Evolutionary conservation across 805 yeast species (phyloP).

Genomic region (Saccharomyces cerevisiae): DNA sequence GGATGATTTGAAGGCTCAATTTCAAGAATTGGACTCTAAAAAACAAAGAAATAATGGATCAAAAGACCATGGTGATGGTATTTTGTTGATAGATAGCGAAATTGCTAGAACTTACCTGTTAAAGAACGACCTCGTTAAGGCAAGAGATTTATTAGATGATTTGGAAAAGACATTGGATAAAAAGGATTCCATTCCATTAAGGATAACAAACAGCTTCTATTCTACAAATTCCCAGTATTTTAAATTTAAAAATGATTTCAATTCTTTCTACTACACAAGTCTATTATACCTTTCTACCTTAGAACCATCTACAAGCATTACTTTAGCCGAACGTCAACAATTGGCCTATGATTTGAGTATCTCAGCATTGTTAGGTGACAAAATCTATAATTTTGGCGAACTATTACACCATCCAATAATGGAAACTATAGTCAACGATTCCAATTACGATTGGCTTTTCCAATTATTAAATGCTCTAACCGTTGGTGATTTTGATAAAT

Average conservation of each 20-base stretch:
- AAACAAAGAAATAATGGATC: slow-evolving; percentile 30
- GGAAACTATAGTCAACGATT: slow-evolving; percentile 37
- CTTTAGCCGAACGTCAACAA: slow-evolving; percentile 34
- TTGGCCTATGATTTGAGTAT: slow-evolving; percentile 71
- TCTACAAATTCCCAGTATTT: slow-evolving; percentile 69
- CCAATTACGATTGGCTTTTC: slow-evolving; percentile 60
- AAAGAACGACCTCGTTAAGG: slow-evolving; percentile 46
- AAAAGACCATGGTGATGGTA: slow-evolving; percentile 44
- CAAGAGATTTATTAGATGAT: slow-evolving; percentile 60
- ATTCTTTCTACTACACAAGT: slow-evolving; percentile 71
- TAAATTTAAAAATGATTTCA: slow-evolving; percentile 70
- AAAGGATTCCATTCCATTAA: slow-evolving; percentile 47
- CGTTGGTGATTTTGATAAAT: slow-evolving; percentile 63
- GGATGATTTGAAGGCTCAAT: slow-evolving; percentile 37
- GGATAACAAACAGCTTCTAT: slow-evolving; percentile 76
- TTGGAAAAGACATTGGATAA: slow-evolving; percentile 50
- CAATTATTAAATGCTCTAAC: slow-evolving; percentile 64
- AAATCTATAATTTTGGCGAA: slow-evolving; percentile 92
- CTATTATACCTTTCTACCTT: slow-evolving; percentile 76
- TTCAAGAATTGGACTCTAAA: slow-evolving; percentile 32
- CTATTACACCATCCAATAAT: slow-evolving; percentile 82
- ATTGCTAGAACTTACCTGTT: slow-evolving; percentile 63
- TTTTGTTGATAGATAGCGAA: slow-evolving; percentile 55
- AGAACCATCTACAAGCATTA: slow-evolving; percentile 26
- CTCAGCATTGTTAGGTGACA: slow-evolving; percentile 85